Base-by-base conservation (phyloP, 257 asterid genomes). In the Handroanthus guayacan region DNA sequence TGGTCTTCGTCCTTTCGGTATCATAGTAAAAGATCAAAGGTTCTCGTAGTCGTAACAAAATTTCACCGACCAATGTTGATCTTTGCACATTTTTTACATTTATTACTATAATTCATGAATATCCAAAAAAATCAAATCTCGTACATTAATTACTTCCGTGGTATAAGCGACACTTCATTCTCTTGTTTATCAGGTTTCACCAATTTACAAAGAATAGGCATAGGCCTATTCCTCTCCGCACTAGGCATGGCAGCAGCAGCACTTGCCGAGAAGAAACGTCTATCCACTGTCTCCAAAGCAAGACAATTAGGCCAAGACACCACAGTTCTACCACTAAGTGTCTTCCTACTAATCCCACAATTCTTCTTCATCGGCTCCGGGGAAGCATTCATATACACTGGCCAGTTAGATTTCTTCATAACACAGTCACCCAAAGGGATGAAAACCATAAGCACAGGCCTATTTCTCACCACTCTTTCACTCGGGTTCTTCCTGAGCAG, bases 381-480 rank as follows among this genome's bases (percentile, higher is more conserved):
- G 4, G 88, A 78, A 17, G 91, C 84, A 17, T 85, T 85, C 52
- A 80, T 73, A 18, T 82, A 77, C 62, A 82, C 75, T n/a, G 89
- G 89, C 4, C 89, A 85, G 41, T 62, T 82, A 7, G 86, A 84
- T 64, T 82, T 87, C 74, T 87, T 84, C 82, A 78, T 84, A 57
- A 79, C 83, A 2, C 82, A 84, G 58, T 83, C 87, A 44, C 91
- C 89, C 0, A 84, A 81, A 71, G 84, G 87, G 16, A 87, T 84
- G 91, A 82, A 87, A 72, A 82, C 87, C 2, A 76, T 84, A 77
- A 84, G 86, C 82, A 83, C 84, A 6, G 85, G 82, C 9, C 67
- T 85, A 18, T 85, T 80, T 62, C 69, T 85, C 62, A 85, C 83
- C 8, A 82, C 89, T 0, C 74, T 82, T 37, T 69, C 83, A 6